These are phyloP conservation scores for Ganoderma lucidum DNA, from an alignment of 1,284 basidiomycete genomes.

Conservation along the genomic window DNA sequence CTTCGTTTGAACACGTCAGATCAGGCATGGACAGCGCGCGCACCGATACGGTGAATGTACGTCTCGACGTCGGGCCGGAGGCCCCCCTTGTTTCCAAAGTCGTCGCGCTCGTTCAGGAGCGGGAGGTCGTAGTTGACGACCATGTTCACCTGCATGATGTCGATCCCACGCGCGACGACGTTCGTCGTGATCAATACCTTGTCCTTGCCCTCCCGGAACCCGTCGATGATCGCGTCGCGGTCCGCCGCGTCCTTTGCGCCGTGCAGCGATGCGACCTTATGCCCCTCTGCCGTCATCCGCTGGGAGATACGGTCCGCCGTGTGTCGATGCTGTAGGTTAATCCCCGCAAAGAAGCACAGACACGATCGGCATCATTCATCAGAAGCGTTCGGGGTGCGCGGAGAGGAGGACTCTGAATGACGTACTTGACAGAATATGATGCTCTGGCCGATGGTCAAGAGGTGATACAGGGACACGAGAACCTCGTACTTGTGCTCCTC, in stretches of 20 bases:
- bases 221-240: constrained; percentile 93
- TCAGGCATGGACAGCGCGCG: constrained; percentile 38
- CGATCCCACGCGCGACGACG: constrained; percentile 98
- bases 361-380: not conserved
- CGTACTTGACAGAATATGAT: constrained; percentile 94
- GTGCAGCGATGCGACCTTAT: constrained; percentile 96
- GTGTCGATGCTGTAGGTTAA: constrained; percentile 73
- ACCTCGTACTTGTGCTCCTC: constrained; percentile 97
- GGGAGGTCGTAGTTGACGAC: constrained; percentile 99
- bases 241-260: constrained; percentile 91
- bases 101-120: constrained; percentile 75
- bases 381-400: constrained; percentile 6
- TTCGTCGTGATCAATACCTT: constrained; percentile 99
- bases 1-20: not conserved
- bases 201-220: constrained; percentile 94
- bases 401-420: not conserved
- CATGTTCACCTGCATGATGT: constrained; percentile 99
- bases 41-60: constrained; percentile 98
- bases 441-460: constrained; percentile 95
- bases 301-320: constrained; percentile 94
- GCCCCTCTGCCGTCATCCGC: constrained; percentile 92
- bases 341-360: constrained; percentile 1
- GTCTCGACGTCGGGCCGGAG: constrained; percentile 91
- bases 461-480: constrained; percentile 88
- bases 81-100: constrained; percentile 48